These are phyloP conservation scores for Aspergillus sergii DNA, from an alignment of 2,329 filamentous ascomycete genomes.

Conservation along the genomic window DNA sequence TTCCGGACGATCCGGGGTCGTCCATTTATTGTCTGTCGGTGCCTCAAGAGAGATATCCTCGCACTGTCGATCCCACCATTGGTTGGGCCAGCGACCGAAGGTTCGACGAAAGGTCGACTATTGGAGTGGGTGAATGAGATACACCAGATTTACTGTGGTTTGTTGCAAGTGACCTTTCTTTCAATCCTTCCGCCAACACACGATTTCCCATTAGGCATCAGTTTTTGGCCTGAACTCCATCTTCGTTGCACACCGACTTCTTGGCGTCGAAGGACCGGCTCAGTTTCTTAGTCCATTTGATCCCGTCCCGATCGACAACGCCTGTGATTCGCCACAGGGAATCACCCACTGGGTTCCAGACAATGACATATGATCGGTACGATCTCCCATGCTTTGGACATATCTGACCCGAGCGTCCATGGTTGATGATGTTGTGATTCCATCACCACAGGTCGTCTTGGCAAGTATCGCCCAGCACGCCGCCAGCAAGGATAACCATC, in stretches of 20 bases:
- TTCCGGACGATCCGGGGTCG: constrained; percentile 23
- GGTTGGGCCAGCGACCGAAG: background rate
- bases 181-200: background rate
- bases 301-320: background rate
- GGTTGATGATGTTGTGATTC: background rate
- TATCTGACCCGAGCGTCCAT: background rate
- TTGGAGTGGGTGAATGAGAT: background rate
- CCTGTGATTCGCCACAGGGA: background rate
- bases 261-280: constrained; percentile 6
- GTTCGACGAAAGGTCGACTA: background rate
- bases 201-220: background rate
- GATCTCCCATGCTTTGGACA: background rate
- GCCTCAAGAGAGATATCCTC: background rate
- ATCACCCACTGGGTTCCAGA: background rate
- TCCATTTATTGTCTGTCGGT: background rate
- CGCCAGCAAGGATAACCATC: background rate
- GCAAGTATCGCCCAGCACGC: background rate
- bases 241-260: constrained; percentile 7
- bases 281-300: background rate
- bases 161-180: background rate
- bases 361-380: constrained; percentile 9
- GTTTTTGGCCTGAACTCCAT: constrained; percentile 3
- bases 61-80: constrained; percentile 1
- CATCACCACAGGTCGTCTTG: background rate
- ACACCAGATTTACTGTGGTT: background rate